A percentile compares a stretch with the other conserved stretches of the same genome.
Conservation (phyloP, 2,329 filamentous ascomycete species). For the Endocalyx cinctus region DNA sequence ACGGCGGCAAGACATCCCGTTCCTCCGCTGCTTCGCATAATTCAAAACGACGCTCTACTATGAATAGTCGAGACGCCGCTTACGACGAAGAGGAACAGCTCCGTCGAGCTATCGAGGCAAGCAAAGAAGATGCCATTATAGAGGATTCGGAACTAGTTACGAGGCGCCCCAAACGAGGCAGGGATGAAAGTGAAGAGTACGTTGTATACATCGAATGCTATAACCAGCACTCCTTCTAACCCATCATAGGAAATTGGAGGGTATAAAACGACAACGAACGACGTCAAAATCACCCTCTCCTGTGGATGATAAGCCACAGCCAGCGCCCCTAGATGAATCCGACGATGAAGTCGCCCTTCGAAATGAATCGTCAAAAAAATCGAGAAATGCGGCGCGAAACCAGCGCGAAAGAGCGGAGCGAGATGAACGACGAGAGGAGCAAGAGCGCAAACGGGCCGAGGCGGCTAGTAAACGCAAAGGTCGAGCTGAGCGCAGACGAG, state of each 20-base stretch:
- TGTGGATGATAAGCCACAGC: slow-evolving; percentile 41
- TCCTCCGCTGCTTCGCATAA: slow-evolving; percentile 46
- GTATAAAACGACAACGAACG: slow-evolving; percentile 78
- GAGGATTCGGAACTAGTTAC: slow-evolving; percentile 48
- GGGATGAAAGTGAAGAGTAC: slow-evolving; percentile 93
- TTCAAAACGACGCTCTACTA: slow-evolving; percentile 85
- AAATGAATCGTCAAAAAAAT: slow-evolving; percentile 53
- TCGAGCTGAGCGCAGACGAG: slow-evolving; percentile 73
- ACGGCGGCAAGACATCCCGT: slow-evolving; percentile 52
- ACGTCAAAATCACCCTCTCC: slow-evolving; percentile 68
- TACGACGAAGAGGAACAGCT: slow-evolving; percentile 94
- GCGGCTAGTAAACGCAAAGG: slow-evolving; percentile 76
- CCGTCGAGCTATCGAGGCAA: slow-evolving; percentile 87
- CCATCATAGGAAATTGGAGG: slow-evolving; percentile 70
- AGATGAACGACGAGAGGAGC: slow-evolving; percentile 72
- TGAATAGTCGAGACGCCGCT: slow-evolving; percentile 93
- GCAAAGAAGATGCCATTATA: slow-evolving; percentile 70
- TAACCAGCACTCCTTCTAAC: slow-evolving; percentile 19
- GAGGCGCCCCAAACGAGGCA: slow-evolving; percentile 72
- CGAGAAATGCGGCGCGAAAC: slow-evolving; percentile 52
- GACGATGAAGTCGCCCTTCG: slow-evolving; percentile 65
- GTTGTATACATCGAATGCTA: neutral
- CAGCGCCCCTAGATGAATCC: slow-evolving; percentile 57
- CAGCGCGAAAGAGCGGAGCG: slow-evolving; percentile 61
- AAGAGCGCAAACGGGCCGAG: slow-evolving; percentile 69